Conservation (phyloP, 2,329 filamentous ascomycete species). For the Ramularia endophylla region DNA sequence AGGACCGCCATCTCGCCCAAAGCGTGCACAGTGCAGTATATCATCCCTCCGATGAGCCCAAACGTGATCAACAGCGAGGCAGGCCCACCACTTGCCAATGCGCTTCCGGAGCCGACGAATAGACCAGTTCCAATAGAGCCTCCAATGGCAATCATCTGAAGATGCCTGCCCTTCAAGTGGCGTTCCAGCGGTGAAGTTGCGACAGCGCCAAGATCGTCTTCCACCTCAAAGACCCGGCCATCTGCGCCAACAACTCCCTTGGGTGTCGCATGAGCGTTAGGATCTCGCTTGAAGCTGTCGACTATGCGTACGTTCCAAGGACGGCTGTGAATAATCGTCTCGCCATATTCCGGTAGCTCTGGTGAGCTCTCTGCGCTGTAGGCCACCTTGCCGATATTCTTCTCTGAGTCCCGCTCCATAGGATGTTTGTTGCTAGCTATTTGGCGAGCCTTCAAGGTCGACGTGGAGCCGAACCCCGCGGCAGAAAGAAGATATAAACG, state of each 20-base stretch:
- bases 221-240: conserved; percentile 56
- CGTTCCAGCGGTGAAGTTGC: conserved; percentile 69
- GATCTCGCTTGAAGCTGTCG: conserved; percentile 60
- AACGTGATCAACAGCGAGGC: conserved; percentile 30
- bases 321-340: conserved; percentile 14
- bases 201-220: conserved; percentile 56
- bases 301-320: conserved; percentile 37
- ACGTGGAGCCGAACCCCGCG: too few relatives aligned
- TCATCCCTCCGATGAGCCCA: conserved; percentile 28
- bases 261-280: conserved; percentile 48
- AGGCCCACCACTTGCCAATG: conserved; percentile 30
- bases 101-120: conserved; percentile 30
- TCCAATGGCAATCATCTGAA: conserved; percentile 82
- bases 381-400: conserved; percentile 13
- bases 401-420: conserved; percentile 15
- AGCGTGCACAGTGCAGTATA: conserved; percentile 31
- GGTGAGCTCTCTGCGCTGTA: conserved; percentile 10
- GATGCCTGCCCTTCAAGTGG: conserved; percentile 70
- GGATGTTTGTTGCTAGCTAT: neutral
- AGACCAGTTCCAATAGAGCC: conserved; percentile 30
- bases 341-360: conserved; percentile 23
- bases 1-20: conserved; percentile 32
- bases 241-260: conserved; percentile 44
- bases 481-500: too few relatives aligned
- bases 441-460: neutral